phyloP scores from a whole-genome alignment of 768 basidiomycete genomes.

The Amanita polypyramis region DNA sequence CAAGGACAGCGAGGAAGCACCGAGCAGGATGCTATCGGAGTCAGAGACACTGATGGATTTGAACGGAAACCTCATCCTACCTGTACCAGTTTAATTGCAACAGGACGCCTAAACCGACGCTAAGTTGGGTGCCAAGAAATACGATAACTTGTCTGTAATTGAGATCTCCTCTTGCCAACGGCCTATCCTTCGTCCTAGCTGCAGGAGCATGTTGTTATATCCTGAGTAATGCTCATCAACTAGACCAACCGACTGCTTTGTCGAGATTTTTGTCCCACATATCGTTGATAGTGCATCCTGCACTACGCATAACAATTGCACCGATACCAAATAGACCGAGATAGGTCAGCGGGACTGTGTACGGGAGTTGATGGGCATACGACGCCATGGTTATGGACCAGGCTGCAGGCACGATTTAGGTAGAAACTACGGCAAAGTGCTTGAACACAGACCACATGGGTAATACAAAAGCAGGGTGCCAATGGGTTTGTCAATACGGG shows the following conservation, averaged over 20 bases:
- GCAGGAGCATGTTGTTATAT: neutral
- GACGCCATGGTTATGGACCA: constrained; percentile 99
- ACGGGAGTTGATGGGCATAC: constrained; percentile 62
- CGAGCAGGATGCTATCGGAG: constrained; percentile 66
- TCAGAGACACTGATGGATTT: neutral
- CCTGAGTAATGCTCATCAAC: neutral
- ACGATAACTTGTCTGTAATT: constrained; percentile 61
- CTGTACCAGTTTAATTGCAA: constrained; percentile 94
- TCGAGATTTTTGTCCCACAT: constrained; percentile 96
- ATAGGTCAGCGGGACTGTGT: constrained; percentile 62
- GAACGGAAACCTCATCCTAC: constrained; percentile 30
- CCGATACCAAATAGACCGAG: constrained; percentile 80
- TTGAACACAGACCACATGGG: constrained; percentile 69
- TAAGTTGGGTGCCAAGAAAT: constrained; percentile 78
- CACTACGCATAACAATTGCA: constrained; percentile 92
- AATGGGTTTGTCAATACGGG: constrained; percentile 92
- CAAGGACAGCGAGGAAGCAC: constrained; percentile 81
- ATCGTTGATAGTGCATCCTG: constrained; percentile 98
- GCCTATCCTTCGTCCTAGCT: constrained; percentile 85
- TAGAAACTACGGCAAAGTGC: neutral
- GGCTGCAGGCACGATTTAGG: constrained; percentile 36
- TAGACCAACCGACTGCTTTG: constrained; percentile 71
- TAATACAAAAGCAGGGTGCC: constrained; percentile 87
- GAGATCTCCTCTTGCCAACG: constrained; percentile 79
- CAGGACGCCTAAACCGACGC: constrained; percentile 74